Evolutionary conservation across 805 yeast species (phyloP).

Genomic region (Cyberlindnera veronae): DNA sequence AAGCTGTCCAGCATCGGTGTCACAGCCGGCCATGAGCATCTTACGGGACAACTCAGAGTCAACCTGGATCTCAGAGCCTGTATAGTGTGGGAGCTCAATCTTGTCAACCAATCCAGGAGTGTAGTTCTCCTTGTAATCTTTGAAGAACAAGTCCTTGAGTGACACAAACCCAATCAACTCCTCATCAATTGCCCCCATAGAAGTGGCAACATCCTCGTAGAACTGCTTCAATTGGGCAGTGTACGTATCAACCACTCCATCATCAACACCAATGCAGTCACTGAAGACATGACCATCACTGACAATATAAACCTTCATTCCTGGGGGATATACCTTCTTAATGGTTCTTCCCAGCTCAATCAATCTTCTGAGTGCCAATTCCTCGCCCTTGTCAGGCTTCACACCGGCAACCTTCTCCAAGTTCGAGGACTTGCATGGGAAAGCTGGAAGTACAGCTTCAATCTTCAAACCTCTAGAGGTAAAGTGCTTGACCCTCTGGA

Average conservation of each 20-base stretch:
- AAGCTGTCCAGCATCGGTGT: slow-evolving; percentile 57
- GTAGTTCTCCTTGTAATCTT: slow-evolving; percentile 25
- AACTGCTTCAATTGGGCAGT: slow-evolving; percentile 41
- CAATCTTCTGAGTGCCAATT: slow-evolving; percentile 37
- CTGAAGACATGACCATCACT: slow-evolving; percentile 65
- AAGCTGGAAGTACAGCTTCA: slow-evolving; percentile 59
- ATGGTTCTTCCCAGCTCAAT: slow-evolving; percentile 30
- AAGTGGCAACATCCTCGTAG: slow-evolving; percentile 29
- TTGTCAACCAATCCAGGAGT: slow-evolving; percentile 29
- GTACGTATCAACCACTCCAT: slow-evolving; percentile 47
- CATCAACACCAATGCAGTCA: slow-evolving; percentile 62
- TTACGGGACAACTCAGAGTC: slow-evolving; percentile 38
- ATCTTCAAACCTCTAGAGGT: slow-evolving; percentile 44
- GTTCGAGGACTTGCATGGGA: slow-evolving; percentile 63
- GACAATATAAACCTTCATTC: slow-evolving; percentile 51
- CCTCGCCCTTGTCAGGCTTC: slow-evolving; percentile 54
- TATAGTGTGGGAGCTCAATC: slow-evolving; percentile 32
- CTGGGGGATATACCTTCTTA: slow-evolving; percentile 47
- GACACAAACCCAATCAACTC: slow-evolving; percentile 38
- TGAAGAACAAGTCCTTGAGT: slow-evolving; percentile 37
- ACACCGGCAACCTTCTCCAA: slow-evolving; percentile 44
- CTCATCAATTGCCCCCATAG: slow-evolving; percentile 28
- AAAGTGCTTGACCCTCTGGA: slow-evolving; percentile 41
- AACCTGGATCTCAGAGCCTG: slow-evolving; percentile 36
- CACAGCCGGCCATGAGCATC: slow-evolving; percentile 42